Conservation (phyloP, 306 rosid species). For the Vigna unguiculata region DNA sequence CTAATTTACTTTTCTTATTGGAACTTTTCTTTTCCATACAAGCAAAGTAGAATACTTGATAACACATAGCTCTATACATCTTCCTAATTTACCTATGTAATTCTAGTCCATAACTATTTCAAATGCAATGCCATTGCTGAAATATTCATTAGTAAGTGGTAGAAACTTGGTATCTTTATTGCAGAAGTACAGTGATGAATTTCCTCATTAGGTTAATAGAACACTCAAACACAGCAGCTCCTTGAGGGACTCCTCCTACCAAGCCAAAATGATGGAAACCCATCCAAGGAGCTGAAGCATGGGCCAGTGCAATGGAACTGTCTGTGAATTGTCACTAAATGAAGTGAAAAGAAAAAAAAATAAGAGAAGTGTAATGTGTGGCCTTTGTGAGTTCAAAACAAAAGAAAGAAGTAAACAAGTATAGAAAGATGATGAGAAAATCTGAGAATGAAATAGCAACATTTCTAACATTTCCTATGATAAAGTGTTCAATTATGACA, state of each 20-base stretch:
- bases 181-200: neutral
- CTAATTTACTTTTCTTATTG: neutral
- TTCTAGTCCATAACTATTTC: neutral
- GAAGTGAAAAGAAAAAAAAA: too few species aligned
- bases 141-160: constrained; percentile 3
- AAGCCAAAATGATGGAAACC: too few species aligned
- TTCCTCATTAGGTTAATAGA: neutral
- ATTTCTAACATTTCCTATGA: constrained; percentile 6
- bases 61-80: neutral
- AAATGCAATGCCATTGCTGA: neutral
- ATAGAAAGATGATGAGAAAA: too few species aligned
- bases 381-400: too few species aligned
- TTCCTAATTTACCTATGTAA: neutral
- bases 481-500: neutral
- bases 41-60: too few species aligned
- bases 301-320: too few species aligned
- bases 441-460: too few species aligned
- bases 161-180: neutral
- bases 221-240: neutral
- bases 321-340: too few species aligned
- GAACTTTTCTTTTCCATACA: neutral
- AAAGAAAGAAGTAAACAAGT: too few species aligned
- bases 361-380: too few species aligned
- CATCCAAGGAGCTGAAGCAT: too few species aligned
- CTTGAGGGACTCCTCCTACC: neutral